phyloP scores from a whole-genome alignment of 2,329 filamentous ascomycete species.

The Talaromyces sp. region DNA sequence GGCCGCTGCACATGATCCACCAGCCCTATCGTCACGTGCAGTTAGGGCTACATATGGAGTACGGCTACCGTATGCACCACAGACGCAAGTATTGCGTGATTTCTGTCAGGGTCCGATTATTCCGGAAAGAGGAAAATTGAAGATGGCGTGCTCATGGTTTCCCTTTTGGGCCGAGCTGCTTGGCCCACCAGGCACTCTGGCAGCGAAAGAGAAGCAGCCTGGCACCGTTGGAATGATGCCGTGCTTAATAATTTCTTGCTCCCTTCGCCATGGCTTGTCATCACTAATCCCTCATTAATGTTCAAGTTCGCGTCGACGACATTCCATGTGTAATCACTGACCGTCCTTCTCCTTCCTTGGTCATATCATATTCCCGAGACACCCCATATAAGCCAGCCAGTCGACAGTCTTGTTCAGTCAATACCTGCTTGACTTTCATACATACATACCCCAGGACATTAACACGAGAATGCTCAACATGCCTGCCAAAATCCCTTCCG shows the following conservation, averaged over 20 bases:
- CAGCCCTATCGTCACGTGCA: constrained; percentile 9
- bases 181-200: constrained; percentile 7
- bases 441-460: neutral
- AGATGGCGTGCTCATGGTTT: constrained; percentile 19
- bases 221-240: constrained; percentile 11
- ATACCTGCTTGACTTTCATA: neutral
- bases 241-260: constrained; percentile 14
- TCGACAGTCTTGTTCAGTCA: neutral
- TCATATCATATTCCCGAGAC: neutral
- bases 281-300: neutral
- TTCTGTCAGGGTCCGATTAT: constrained; percentile 19
- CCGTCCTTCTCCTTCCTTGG: neutral
- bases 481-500: constrained; percentile 37
- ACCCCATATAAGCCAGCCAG: neutral
- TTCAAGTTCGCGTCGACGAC: neutral
- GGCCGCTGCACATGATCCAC: neutral
- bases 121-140: constrained; percentile 27
- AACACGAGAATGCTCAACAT: constrained; percentile 25
- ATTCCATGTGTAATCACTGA: constrained; percentile 3
- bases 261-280: neutral
- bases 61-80: constrained; percentile 22
- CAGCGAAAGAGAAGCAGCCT: constrained; percentile 2
- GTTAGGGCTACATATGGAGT: constrained; percentile 11
- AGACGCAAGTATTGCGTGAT: constrained; percentile 42
- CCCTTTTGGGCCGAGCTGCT: constrained; percentile 5